A percentile compares a stretch with the other conserved stretches of the same genome.
These are phyloP conservation scores for Neurospora tetrasperma DNA, from an alignment of 495 filamentous ascomycete species.

Conservation along the genomic window DNA sequence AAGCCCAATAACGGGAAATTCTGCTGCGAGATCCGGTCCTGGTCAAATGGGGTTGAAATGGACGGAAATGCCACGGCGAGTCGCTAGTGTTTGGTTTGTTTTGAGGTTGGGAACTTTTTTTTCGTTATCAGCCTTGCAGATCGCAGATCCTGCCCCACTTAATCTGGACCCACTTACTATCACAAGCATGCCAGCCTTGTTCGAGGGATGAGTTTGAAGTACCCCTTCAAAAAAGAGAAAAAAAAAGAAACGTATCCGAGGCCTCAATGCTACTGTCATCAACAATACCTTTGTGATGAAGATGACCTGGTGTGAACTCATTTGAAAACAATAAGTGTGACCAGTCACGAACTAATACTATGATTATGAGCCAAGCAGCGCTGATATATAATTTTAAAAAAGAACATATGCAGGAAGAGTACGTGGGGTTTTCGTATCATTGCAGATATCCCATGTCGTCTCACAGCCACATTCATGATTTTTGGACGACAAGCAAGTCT, in stretches of 20 bases:
- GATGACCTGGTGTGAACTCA: too few species aligned
- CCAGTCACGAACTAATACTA: too few species aligned
- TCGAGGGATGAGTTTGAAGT: background rate
- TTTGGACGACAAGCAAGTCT: background rate
- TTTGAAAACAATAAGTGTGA: too few species aligned
- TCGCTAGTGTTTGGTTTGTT: constrained; percentile 4
- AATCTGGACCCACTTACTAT: background rate
- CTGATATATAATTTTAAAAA: too few species aligned
- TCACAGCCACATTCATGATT: background rate
- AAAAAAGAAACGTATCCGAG: too few species aligned
- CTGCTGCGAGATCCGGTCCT: background rate
- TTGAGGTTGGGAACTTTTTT: constrained; percentile 23
- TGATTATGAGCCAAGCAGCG: too few species aligned
- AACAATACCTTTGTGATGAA: too few species aligned
- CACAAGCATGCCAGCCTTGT: constrained; percentile 10
- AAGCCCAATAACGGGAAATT: background rate
- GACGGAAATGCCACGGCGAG: constrained; percentile 1
- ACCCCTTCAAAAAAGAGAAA: too few species aligned
- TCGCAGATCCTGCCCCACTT: constrained; percentile 5
- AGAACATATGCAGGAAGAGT: too few species aligned
- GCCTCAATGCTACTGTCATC: too few species aligned
- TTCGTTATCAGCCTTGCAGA: constrained; percentile 20
- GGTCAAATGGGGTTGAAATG: background rate
- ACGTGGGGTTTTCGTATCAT: too few species aligned
- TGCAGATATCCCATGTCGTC: too few species aligned